Evolutionary conservation across 2,329 filamentous ascomycete species (phyloP), one percentile per base, ranked within the genome.

Genomic region (Ceratocystis harringtonii): DNA sequence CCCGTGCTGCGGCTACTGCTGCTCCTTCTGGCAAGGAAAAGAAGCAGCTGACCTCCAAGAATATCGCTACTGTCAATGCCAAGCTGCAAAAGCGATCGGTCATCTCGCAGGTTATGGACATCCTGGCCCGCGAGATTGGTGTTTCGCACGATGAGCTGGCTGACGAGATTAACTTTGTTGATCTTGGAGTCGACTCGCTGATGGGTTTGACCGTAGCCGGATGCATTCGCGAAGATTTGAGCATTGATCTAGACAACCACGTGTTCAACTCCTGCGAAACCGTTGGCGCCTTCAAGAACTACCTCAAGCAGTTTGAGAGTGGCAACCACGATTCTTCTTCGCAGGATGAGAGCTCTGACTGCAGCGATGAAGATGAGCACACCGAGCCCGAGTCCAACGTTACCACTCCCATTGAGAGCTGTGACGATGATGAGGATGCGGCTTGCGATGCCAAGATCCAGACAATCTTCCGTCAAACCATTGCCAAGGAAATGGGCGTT

Each of bases 401-500:
- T 44, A 84, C 82, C 48, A 81, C 81, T 25, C 79, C 79, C 52
- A 73, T 77, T 19, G 81, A 82, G 66, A 77, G 80, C 66, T 82
- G 79, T 69, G 48, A 57, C 22, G 78, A 75, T 62, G 72, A 70
- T 25, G 77, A 76, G 67, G 76, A 78, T 71, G 71, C 81, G 45
- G 52, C 52, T 6, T 58, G 52, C 7, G 52, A 58, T 25, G 52
- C 25, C 52, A 58, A 58, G 52, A 58, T 36, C n/a, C 75, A 79
- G 75, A 70, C 78, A 71, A 72, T 80, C 70, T 79, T 88, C 60
- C 84, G 86, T 73, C 80, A 81, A 64, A 87, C 85, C 65, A 84
- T 89, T 68, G 83, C 85, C n/a, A 78, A 80, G 45, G 86, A 89
- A 73, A 88, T 89, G 80, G 84, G 84, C 66, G 83, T 89, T n/a